These are phyloP conservation scores for Paramecium primaurelia DNA, from an alignment of 73 alveolate genomes.

Conservation along the genomic window DNA sequence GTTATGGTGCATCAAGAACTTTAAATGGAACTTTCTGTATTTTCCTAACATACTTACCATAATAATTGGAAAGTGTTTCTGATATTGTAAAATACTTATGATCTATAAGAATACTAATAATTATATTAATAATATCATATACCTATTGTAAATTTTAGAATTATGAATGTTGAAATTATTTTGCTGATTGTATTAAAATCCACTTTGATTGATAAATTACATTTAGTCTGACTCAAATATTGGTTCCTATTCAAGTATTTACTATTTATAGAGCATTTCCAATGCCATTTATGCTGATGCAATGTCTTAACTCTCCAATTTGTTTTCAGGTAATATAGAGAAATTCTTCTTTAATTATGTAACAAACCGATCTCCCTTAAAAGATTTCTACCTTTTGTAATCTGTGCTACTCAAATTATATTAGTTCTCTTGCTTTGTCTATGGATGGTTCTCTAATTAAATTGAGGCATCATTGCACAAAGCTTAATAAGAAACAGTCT, in stretches of 20 bases:
- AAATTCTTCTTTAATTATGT: not conserved
- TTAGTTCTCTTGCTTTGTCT: not conserved
- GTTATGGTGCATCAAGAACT: slow-evolving; percentile 99
- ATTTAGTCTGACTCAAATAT: not conserved
- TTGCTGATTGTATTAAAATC: not conserved
- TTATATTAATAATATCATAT: not conserved
- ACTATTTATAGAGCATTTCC: slow-evolving; percentile 8
- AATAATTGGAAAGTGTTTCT: slow-evolving; percentile 3
- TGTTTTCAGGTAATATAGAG: not conserved
- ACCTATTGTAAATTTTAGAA: slow-evolving; percentile 5
- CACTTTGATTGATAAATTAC: not conserved
- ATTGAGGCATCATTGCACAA: not conserved
- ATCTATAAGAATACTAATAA: not conserved
- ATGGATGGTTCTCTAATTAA: not conserved
- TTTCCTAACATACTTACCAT: slow-evolving; percentile 66
- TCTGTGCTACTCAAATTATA: not conserved
- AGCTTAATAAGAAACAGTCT: not conserved
- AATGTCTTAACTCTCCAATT: not conserved
- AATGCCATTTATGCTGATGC: slow-evolving; percentile 15
- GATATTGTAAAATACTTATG: slow-evolving; percentile 12
- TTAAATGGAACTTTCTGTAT: slow-evolving; percentile 97
- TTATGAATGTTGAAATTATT: not conserved
- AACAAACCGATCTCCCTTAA: slow-evolving; percentile 14
- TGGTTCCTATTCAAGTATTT: not conserved
- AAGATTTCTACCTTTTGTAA: not conserved